A percentile compares a stretch with the other conserved stretches of the same genome.
Conservation (phyloP, 2,329 filamentous ascomycete species). For the Cladobotryum mycophilum region DNA sequence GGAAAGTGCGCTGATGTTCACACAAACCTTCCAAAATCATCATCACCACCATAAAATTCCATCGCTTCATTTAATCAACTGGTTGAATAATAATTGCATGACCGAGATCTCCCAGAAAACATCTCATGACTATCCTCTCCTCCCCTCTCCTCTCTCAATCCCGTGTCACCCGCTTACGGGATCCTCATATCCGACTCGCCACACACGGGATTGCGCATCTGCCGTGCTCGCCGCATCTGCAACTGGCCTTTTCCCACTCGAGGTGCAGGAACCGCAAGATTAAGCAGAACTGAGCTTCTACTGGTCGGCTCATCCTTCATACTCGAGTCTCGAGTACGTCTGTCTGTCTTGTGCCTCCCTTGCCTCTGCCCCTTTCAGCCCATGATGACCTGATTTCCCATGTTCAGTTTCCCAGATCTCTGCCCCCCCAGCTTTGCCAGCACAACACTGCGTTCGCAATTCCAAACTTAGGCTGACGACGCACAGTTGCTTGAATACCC, state of each 20-base stretch:
- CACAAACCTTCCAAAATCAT: too few species aligned
- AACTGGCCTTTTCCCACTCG: neutral
- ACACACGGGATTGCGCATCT: neutral
- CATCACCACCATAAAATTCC: too few species aligned
- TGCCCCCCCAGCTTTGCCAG: neutral
- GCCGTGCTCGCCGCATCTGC: neutral
- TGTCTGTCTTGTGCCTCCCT: neutral
- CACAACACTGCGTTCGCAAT: neutral
- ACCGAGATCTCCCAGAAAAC: too few species aligned
- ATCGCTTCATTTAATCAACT: too few species aligned
- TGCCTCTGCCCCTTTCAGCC: neutral
- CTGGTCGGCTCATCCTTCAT: neutral
- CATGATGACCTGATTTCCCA: neutral
- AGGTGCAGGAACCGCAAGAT: neutral
- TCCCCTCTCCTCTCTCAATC: neutral
- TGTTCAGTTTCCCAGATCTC: neutral
- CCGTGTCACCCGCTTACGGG: neutral
- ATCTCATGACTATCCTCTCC: too few species aligned
- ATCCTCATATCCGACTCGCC: neutral
- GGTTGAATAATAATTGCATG: too few species aligned
- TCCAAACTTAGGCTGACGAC: neutral
- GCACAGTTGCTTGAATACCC: slow-evolving; percentile 1
- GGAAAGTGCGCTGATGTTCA: too few species aligned
- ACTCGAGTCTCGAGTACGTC: neutral
- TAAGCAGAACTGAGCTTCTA: neutral